Conservation (phyloP, 331 rosid genomes). For the Acacia concinna region DNA sequence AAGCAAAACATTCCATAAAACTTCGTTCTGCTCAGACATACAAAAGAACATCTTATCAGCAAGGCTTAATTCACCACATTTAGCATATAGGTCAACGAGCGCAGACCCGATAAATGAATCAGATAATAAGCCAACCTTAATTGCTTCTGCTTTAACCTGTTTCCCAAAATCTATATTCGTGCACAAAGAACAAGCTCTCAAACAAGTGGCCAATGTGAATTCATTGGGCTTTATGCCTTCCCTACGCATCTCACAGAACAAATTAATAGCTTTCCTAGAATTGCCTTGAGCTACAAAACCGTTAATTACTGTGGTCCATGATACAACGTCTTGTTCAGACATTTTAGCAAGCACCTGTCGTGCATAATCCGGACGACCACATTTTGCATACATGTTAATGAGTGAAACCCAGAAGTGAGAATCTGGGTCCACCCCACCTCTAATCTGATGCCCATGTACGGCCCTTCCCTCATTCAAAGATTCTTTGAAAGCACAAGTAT, state of each 20-base stretch:
- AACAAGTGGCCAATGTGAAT: slow-evolving; percentile 58
- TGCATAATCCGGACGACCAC: slow-evolving; percentile 43
- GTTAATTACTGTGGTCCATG: slow-evolving; percentile 69
- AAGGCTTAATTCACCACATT: slow-evolving; percentile 57
- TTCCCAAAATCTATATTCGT: slow-evolving; percentile 49
- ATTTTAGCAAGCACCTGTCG: slow-evolving; percentile 52
- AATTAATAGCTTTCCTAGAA: slow-evolving; percentile 40
- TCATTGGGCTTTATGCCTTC: slow-evolving; percentile 58
- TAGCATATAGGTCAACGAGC: slow-evolving; percentile 63
- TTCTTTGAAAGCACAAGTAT: slow-evolving; percentile 47
- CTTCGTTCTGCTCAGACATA: slow-evolving; percentile 66
- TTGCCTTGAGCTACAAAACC: slow-evolving; percentile 56
- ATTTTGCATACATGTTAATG: slow-evolving; percentile 54
- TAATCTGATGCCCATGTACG: slow-evolving; percentile 57
- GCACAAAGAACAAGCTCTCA: slow-evolving; percentile 64
- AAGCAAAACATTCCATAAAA: slow-evolving; percentile 68
- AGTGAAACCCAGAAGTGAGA: slow-evolving; percentile 59
- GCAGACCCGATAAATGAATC: slow-evolving; percentile 64
- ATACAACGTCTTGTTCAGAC: slow-evolving; percentile 65
- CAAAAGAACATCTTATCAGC: slow-evolving; percentile 51
- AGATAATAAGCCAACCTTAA: slow-evolving; percentile 42
- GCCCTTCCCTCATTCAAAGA: slow-evolving; percentile 57
- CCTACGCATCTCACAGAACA: slow-evolving; percentile 60
- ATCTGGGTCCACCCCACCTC: slow-evolving; percentile 50
- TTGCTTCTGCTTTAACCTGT: slow-evolving; percentile 60